Evolutionary conservation across 768 basidiomycete species (phyloP).

Genomic region (Phanerodontia chrysosporium): DNA sequence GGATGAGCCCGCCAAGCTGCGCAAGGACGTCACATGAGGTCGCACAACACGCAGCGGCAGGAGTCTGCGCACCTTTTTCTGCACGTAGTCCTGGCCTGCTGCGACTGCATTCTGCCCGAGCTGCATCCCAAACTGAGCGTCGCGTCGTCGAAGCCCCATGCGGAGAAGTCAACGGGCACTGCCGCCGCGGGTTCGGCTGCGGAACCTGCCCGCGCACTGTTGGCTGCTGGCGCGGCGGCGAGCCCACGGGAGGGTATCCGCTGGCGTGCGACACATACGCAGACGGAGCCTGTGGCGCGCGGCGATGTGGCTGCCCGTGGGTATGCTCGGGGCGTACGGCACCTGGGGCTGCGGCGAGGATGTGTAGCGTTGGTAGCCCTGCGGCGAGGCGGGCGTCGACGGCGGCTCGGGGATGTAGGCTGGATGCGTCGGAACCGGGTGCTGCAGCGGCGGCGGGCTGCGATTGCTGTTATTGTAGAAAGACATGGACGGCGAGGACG

Average conservation of each 20-base stretch:
- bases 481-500: slow-evolving; percentile 14
- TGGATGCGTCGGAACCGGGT: slow-evolving; percentile 86
- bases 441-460: slow-evolving; percentile 79
- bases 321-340: slow-evolving; percentile 27
- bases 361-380: slow-evolving; percentile 70
- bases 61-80: slow-evolving; percentile 84
- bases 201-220: slow-evolving; percentile 14
- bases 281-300: slow-evolving; percentile 12
- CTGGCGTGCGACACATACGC: slow-evolving; percentile 25
- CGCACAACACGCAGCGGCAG: neutral
- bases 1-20: slow-evolving; percentile 79
- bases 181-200: slow-evolving; percentile 33
- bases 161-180: slow-evolving; percentile 48
- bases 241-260: slow-evolving; percentile 8
- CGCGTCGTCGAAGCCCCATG: slow-evolving; percentile 87
- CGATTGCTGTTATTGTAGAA: slow-evolving; percentile 36
- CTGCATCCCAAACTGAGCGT: slow-evolving; percentile 96
- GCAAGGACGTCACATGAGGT: slow-evolving; percentile 6
- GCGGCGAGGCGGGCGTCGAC: slow-evolving; percentile 68
- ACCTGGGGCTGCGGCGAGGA: slow-evolving; percentile 44
- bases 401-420: slow-evolving; percentile 82
- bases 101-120: slow-evolving; percentile 87
- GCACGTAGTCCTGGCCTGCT: slow-evolving; percentile 93
- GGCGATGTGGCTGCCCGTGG: slow-evolving; percentile 13
- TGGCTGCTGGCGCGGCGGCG: slow-evolving; percentile 21